A percentile compares a stretch with the other conserved stretches of the same genome.
phyloP scores from a whole-genome alignment of 257 asterid species.

The Agastache rugosa region DNA sequence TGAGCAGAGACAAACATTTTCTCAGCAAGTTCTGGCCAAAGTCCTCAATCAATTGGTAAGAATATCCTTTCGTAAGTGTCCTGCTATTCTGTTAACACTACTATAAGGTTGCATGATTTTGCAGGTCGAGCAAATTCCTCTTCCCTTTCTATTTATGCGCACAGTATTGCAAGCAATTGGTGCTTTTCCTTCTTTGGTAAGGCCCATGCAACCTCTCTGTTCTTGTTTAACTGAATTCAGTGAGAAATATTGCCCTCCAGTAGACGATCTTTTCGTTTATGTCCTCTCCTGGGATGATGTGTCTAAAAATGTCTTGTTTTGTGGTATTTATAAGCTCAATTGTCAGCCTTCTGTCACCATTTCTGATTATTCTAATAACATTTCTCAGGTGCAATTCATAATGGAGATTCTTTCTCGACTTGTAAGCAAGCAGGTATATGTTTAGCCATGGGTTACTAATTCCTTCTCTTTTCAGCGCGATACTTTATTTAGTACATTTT shows the following conservation, averaged over 20 bases:
- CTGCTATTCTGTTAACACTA: constrained; percentile 7
- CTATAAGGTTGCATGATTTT: constrained; percentile 37
- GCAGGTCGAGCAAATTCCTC: constrained; percentile 99
- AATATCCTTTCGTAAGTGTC: constrained; percentile 9
- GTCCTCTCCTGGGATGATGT: constrained; percentile 2
- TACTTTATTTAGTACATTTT: constrained; percentile 26
- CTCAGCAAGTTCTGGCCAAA: constrained; percentile 96
- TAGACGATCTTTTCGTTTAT: neutral
- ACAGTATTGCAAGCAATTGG: constrained; percentile 97
- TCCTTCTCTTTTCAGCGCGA: constrained; percentile 28
- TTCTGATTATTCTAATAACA: constrained; percentile 25
- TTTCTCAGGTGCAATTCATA: constrained; percentile 82
- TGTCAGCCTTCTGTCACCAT: constrained; percentile 28
- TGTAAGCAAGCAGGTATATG: constrained; percentile 91
- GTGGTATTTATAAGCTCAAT: constrained; percentile 17
- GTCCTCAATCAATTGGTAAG: constrained; percentile 97
- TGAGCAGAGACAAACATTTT: constrained; percentile 81
- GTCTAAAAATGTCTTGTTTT: neutral
- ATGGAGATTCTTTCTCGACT: constrained; percentile 98
- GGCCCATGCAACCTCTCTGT: constrained; percentile 28
- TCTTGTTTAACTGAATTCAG: constrained; percentile 19
- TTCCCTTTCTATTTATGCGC: constrained; percentile 94
- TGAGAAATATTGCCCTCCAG: neutral
- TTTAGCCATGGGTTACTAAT: constrained; percentile 22
- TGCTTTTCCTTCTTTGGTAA: constrained; percentile 95